phyloP scores from a whole-genome alignment of 331 rosid genomes.

The Pyrus hybrid region DNA sequence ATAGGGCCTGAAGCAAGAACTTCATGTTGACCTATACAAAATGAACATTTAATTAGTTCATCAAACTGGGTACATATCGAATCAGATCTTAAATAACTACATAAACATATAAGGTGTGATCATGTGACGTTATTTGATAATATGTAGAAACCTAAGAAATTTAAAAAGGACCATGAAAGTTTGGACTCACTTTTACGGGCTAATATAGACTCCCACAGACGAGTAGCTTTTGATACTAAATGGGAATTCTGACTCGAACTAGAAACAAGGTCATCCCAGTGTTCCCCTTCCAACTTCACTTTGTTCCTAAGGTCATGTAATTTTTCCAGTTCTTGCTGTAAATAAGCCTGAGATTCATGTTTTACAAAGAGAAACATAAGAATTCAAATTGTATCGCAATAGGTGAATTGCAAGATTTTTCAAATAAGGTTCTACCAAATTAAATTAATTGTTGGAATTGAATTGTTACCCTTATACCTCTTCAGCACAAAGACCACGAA shows the following conservation, averaged over 20 bases:
- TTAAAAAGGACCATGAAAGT: neutral
- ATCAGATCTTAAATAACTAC: neutral
- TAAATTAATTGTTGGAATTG: neutral
- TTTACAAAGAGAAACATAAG: constrained; percentile 10
- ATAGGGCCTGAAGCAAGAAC: constrained; percentile 99
- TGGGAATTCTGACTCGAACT: constrained; percentile 98
- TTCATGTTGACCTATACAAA: constrained; percentile 77
- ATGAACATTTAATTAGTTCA: neutral
- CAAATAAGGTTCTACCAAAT: neutral
- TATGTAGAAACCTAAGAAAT: neutral
- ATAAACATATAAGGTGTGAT: neutral
- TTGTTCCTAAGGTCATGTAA: constrained; percentile 90
- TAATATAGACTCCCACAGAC: constrained; percentile 94
- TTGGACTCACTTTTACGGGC: constrained; percentile 82
- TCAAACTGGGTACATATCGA: neutral
- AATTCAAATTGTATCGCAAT: neutral
- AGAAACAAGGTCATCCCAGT: constrained; percentile 97
- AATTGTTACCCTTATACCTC: constrained; percentile 57
- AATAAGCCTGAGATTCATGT: constrained; percentile 65
- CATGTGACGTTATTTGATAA: neutral
- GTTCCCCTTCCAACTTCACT: constrained; percentile 98
- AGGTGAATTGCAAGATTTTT: neutral
- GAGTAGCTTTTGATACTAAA: constrained; percentile 94
- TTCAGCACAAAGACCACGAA: constrained; percentile 98
- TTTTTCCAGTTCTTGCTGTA: constrained; percentile 98